These are phyloP conservation scores for Penicillium polonicum DNA, from an alignment of 2,329 filamentous ascomycete species.

Conservation along the genomic window DNA sequence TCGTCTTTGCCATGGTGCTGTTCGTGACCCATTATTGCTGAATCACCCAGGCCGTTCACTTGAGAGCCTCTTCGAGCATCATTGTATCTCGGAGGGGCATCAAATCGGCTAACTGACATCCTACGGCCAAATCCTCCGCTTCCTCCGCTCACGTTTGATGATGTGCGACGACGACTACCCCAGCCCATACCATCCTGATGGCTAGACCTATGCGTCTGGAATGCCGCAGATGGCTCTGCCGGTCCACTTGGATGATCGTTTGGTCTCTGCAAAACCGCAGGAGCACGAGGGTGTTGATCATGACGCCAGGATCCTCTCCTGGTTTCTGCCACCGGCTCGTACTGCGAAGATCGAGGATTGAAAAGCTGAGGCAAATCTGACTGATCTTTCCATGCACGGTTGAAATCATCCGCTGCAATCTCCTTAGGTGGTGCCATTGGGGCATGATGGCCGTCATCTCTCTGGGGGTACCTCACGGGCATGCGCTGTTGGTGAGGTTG, in stretches of 20 bases:
- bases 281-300: constrained; percentile 67
- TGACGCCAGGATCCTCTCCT: constrained; percentile 68
- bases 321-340: constrained; percentile 78
- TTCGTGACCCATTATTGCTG: constrained; percentile 32
- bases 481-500: constrained; percentile 48
- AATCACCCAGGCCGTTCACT: constrained; percentile 37
- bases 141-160: constrained; percentile 86
- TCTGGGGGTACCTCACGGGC: constrained; percentile 56
- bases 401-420: constrained; percentile 92
- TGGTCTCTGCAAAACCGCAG: constrained; percentile 75
- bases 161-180: constrained; percentile 72
- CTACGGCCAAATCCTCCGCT: constrained; percentile 70
- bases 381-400: constrained; percentile 75
- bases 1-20: constrained; percentile 25
- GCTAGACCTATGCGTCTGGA: constrained; percentile 72
- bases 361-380: constrained; percentile 68
- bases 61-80: constrained; percentile 44
- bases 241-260: constrained; percentile 62
- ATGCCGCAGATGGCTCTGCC: constrained; percentile 80
- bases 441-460: constrained; percentile 54
- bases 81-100: constrained; percentile 40
- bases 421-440: constrained; percentile 64
- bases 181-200: constrained; percentile 65
- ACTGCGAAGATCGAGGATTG: constrained; percentile 92
- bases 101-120: constrained; percentile 55